Percentiles rank a stretch among this genome's conserved stretches.
These are phyloP conservation scores for Fistulinella staudtii DNA, from an alignment of 1,284 basidiomycete genomes.

Conservation along the genomic window DNA sequence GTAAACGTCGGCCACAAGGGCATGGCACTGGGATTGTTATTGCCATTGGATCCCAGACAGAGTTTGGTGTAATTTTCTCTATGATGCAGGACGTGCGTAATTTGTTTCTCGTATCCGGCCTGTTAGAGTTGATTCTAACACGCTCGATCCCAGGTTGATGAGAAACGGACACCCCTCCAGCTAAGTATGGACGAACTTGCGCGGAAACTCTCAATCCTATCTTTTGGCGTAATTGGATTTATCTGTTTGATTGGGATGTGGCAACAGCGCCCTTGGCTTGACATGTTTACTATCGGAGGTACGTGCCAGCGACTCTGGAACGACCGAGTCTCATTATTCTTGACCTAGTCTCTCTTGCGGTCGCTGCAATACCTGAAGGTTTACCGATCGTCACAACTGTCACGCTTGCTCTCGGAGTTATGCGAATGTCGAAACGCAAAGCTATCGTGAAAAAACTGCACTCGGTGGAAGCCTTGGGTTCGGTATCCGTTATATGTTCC, in stretches of 20 bases:
- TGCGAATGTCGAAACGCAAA: conserved; percentile 91
- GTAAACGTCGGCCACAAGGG: conserved; percentile 41
- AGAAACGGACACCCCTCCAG: conserved; percentile 91
- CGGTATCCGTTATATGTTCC: conserved; percentile 93
- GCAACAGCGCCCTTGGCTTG: conserved; percentile 88
- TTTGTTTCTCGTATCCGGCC: neutral
- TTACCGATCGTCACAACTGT: conserved; percentile 97
- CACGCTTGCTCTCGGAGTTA: conserved; percentile 90
- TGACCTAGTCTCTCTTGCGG: conserved; percentile 83
- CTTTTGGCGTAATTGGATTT: conserved; percentile 89
- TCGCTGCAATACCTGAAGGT: conserved; percentile 96
- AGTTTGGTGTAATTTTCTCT: conserved; percentile 94
- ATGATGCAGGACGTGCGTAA: conserved; percentile 93
- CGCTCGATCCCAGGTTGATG: conserved; percentile 64
- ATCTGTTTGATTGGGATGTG: conserved; percentile 90
- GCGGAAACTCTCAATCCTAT: conserved; percentile 84
- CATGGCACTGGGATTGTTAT: conserved; percentile 87
- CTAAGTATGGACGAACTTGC: conserved; percentile 96
- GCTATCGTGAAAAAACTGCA: conserved; percentile 97
- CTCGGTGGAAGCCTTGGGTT: conserved; percentile 91
- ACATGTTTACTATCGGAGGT: conserved; percentile 99
- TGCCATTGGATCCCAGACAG: conserved; percentile 85
- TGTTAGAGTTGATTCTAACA: neutral
- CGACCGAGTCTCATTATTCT: conserved; percentile 1
- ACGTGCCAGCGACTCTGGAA: conserved; percentile 21